A percentile compares a stretch with the other conserved stretches of the same genome.
Evolutionary conservation across 1,139 yeast genomes (phyloP).

Genomic region (Citeromyces hawaiiensis): DNA sequence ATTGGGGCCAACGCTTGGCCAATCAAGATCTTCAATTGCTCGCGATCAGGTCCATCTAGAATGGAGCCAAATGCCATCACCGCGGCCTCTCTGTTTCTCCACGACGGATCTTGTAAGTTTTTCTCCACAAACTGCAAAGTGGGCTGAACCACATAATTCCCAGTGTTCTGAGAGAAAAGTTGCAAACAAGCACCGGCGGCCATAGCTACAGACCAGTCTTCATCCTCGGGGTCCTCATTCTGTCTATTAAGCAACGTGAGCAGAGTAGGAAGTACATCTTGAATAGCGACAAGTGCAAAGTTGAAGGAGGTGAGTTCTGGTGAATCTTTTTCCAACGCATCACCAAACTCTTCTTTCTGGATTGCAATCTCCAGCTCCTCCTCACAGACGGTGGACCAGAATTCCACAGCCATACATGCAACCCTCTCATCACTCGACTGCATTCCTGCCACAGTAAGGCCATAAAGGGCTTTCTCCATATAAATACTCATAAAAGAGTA

Average conservation of each 20-base stretch:
- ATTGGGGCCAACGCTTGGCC: constrained; percentile 77
- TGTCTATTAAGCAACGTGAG: constrained; percentile 72
- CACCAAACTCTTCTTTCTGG: constrained; percentile 47
- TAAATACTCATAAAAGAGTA: constrained; percentile 84
- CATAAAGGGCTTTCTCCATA: constrained; percentile 94
- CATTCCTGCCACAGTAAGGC: constrained; percentile 87
- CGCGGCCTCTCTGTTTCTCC: constrained; percentile 94
- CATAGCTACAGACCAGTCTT: constrained; percentile 97
- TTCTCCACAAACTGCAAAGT: constrained; percentile 73
- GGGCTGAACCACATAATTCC: constrained; percentile 74
- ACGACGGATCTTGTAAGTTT: constrained; percentile 44
- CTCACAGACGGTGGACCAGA: constrained; percentile 97
- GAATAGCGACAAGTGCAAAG: constrained; percentile 75
- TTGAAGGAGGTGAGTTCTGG: constrained; percentile 32
- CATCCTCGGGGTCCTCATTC: constrained; percentile 86
- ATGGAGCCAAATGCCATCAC: constrained; percentile 98
- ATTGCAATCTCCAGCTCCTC: constrained; percentile 77
- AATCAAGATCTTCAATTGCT: constrained; percentile 52
- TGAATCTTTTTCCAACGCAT: constrained; percentile 16
- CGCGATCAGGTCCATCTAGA: constrained; percentile 84
- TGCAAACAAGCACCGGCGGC: constrained; percentile 97
- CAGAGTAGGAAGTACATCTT: constrained; percentile 80
- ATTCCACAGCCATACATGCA: constrained; percentile 97
- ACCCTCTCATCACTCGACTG: constrained; percentile 73
- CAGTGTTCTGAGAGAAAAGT: constrained; percentile 83